phyloP scores from a whole-genome alignment of 169 alveolate genomes.

The Amoebophrya sp. region DNA sequence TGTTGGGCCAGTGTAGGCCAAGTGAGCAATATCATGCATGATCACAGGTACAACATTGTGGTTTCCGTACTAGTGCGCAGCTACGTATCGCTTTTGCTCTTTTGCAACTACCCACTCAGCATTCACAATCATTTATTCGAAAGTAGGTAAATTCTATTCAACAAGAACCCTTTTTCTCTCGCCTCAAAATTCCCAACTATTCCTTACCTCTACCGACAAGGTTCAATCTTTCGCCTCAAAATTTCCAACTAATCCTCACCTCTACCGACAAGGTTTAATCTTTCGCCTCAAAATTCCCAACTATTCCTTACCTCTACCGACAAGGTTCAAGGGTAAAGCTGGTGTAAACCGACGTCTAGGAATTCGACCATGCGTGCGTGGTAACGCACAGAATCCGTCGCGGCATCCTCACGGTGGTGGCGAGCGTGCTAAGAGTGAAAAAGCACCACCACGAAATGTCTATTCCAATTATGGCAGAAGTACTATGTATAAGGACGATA shows the following conservation, averaged over 20 bases:
- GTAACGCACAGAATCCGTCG: slow-evolving; percentile 72
- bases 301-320: no score
- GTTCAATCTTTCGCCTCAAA: no score
- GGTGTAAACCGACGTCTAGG: not conserved
- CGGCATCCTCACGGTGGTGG: slow-evolving; percentile 75
- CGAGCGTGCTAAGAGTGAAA: not conserved
- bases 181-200: not conserved
- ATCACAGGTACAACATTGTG: not conserved
- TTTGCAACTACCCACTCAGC: not conserved
- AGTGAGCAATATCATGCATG: not conserved
- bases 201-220: no score
- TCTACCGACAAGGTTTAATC: no score
- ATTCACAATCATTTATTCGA: not conserved
- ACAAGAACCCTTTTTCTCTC: not conserved
- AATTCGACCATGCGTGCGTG: slow-evolving; percentile 34
- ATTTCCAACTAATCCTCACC: no score
- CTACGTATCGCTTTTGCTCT: not conserved
- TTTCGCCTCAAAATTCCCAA: no score
- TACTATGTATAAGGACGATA: no score
- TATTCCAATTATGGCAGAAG: no score
- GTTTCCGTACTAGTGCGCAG: no score
- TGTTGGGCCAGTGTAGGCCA: slow-evolving; percentile 66
- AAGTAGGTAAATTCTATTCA: not conserved
- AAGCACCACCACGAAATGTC: not conserved
- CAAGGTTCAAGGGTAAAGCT: not conserved